Evolutionary conservation across 2,329 filamentous ascomycete genomes (phyloP).

Genomic region (Pseudovirgaria hyperparasitica): DNA sequence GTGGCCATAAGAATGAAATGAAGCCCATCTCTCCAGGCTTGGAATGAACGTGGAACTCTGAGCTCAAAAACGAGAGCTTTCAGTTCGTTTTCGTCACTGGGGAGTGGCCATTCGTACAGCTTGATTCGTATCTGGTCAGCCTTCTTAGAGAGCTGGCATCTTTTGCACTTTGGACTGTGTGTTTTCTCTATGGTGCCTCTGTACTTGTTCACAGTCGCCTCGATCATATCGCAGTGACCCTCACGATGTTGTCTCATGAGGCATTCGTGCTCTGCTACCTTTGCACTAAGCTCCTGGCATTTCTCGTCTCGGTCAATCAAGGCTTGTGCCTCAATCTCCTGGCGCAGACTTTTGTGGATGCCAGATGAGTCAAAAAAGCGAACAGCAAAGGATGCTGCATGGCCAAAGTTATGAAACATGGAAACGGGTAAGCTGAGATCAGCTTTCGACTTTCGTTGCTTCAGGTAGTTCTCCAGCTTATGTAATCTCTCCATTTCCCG

Average conservation of each 20-base stretch:
- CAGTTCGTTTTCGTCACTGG: conserved; percentile 14
- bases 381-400: conserved; percentile 30
- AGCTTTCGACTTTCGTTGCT: conserved; percentile 14
- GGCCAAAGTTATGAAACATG: conserved; percentile 27
- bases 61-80: conserved; percentile 44
- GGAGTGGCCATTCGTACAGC: conserved; percentile 46
- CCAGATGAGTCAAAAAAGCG: conserved; percentile 35
- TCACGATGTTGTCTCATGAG: conserved; percentile 8
- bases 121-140: conserved; percentile 32
- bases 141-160: conserved; percentile 17
- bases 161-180: conserved; percentile 8
- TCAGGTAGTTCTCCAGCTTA: conserved; percentile 36
- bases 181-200: conserved; percentile 4
- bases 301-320: conserved; percentile 8
- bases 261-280: conserved; percentile 7
- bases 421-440: conserved; percentile 10
- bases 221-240: conserved; percentile 7
- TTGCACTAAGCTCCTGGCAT: conserved; percentile 8
- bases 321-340: conserved; percentile 29
- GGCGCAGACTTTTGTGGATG: conserved; percentile 23
- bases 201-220: conserved; percentile 2
- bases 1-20: conserved; percentile 29
- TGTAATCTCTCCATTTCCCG: conserved; percentile 34
- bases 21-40: conserved; percentile 38
- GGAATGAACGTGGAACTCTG: conserved; percentile 26